Base-by-base conservation (phyloP, 441 rosid genomes). In the Populus hybrid region DNA sequence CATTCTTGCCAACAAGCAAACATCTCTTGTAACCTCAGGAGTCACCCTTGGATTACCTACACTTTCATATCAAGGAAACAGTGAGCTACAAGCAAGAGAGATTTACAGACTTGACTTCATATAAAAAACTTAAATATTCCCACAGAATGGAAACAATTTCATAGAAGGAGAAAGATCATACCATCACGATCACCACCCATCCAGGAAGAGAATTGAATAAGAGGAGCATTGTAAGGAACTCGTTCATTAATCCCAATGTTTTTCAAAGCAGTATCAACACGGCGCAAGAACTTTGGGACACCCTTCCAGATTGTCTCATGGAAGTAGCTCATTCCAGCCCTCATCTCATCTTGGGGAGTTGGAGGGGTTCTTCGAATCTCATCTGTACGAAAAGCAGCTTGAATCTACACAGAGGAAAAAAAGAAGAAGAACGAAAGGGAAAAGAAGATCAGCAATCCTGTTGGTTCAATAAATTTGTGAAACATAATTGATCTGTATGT, bases 141-240 rank as follows among this genome's bases (percentile, higher is more conserved):
- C 6, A 36, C 2, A 35, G 7, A 73, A 33, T 9, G 70, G 31
- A 16, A 29, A 67, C 4, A 31, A 11, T 12, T 21, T 10, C 23
- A 73, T 9, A 18, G 10, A 6, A 61, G 8, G 35, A 40, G 16
- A 7, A 45, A n/a, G 73, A 66, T 71, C 81, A 63, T 78, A 93
- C 98, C 98, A 82, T 93, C 95, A 83, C 97, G 98, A 79, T 93
- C 98, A 16, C 98, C 98, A 23, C 98, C 97, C 98, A 93, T 93
- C 97, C 97, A 92, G 23, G 98, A 93, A 74, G 98, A 93, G 82
- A 93, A 93, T 20, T 93, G 97, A 80, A 93, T 93, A 24, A 93
- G 90, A 59, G 96, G 98, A 12, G 96, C 96, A 79, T 93, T 92
- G 68, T 93, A 92, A 63, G 97, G 95, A 81, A 93, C 87, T 35